Base-by-base conservation (phyloP, 257 asterid genomes). In the Plantago elongata region DNA sequence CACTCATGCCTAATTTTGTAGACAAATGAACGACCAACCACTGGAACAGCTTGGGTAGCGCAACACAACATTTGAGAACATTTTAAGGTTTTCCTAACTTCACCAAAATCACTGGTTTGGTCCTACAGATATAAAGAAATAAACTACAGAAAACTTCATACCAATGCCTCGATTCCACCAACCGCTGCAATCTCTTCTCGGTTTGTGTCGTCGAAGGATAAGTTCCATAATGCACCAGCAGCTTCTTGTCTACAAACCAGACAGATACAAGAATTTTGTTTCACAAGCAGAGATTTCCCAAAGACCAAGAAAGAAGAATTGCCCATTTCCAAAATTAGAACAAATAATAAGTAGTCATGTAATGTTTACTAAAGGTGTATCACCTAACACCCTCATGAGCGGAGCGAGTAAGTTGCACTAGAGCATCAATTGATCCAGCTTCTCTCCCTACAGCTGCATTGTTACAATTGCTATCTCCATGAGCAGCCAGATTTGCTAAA, bases 131-230 rank as follows among this genome's bases (percentile, higher is more conserved):
- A 11, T 13, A 43, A 14, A 47, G 9, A 15, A 48, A 37, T 9
- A 1, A 69, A 50, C 5, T 34, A 34, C 40, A 42, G 6, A 30
- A 51, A 50, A 43, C 17, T 22, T 17, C 80, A 72, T 79, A 93
- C 99, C 95, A 93, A 77, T 49, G 97, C 97, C 77, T 81, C 92
- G 64, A 89, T 95, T 56, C 97, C 99, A 69, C 93, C 89, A 72
- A 91, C 72, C 22, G 82, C 80, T 10, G 94, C 97, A 76, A 89
- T 85, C 73, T 88, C 87, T 85, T 93, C 97, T 63, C 97, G 89
- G 54, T 86, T 87, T 68, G 85, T 75, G 67, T 93, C 97, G 40
- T 89, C 96, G 64, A 86, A 89, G 58, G 96, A 92, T 67, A 92
- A 74, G 75, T 86, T 84, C 97, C 95, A 86, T 69, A 89, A 78